phyloP scores from a whole-genome alignment of 1,284 basidiomycete species.

The Cutaneotrichosporon sp. region DNA sequence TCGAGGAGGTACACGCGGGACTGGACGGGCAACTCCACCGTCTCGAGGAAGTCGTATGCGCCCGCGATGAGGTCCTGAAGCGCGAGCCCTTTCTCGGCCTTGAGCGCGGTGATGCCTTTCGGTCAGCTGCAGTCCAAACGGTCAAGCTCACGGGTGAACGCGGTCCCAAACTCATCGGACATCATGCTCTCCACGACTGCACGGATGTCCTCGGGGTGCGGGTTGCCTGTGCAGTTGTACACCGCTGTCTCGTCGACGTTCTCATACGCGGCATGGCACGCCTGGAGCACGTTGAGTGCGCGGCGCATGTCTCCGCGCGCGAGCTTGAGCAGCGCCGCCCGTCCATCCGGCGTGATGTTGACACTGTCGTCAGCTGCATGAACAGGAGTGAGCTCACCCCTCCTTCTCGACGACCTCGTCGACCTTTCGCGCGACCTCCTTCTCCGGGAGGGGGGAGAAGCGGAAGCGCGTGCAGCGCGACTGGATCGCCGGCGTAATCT shows the following conservation, averaged over 20 bases:
- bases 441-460: slow-evolving; percentile 89
- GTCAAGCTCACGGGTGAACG: slow-evolving; percentile 66
- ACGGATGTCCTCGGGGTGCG: slow-evolving; percentile 92
- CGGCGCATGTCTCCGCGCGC: slow-evolving; percentile 97
- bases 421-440: slow-evolving; percentile 82
- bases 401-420: slow-evolving; percentile 80
- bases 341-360: slow-evolving; percentile 81
- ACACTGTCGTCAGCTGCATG: slow-evolving; percentile 61
- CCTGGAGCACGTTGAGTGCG: slow-evolving; percentile 94
- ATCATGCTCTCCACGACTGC: slow-evolving; percentile 94
- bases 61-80: slow-evolving; percentile 94
- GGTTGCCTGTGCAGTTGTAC: slow-evolving; percentile 95
- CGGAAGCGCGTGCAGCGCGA: slow-evolving; percentile 97
- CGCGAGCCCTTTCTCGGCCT: slow-evolving; percentile 89
- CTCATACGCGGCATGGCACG: slow-evolving; percentile 96
- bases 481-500: slow-evolving; percentile 97
- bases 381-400: slow-evolving; percentile 60
- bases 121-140: neutral
- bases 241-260: slow-evolving; percentile 84
- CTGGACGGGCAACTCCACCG: slow-evolving; percentile 78
- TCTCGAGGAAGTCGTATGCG: slow-evolving; percentile 86
- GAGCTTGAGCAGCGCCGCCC: slow-evolving; percentile 84
- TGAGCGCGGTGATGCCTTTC: slow-evolving; percentile 82
- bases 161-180: slow-evolving; percentile 91
- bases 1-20: slow-evolving; percentile 91